Evolutionary conservation across 305 asterid genomes (phyloP).

Genomic region (Fraxinus nigra): DNA sequence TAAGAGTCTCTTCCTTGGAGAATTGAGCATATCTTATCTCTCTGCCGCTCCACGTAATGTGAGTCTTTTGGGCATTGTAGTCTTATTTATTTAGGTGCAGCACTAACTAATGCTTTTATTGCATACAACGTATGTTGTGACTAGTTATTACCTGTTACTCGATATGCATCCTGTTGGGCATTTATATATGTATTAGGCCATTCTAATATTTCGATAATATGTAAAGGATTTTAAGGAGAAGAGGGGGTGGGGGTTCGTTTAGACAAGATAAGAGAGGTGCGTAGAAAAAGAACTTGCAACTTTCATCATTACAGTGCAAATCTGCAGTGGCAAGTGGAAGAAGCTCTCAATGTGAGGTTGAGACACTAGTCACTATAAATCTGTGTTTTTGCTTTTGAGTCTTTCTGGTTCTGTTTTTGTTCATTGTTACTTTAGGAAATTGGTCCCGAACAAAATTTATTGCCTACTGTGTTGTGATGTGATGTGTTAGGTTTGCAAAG

Average conservation of each 20-base stretch:
- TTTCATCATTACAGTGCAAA: neutral
- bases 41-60: slow-evolving; percentile 67
- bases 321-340: neutral
- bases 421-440: neutral
- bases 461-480: neutral
- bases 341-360: neutral
- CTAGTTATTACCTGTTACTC: neutral
- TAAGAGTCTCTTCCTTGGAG: slow-evolving; percentile 72
- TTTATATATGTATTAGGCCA: neutral
- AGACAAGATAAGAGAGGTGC: neutral
- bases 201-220: neutral
- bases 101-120: neutral
- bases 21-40: slow-evolving; percentile 62
- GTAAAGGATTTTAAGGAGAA: neutral
- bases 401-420: too few species aligned
- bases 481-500: neutral
- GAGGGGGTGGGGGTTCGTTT: neutral
- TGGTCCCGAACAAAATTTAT: neutral
- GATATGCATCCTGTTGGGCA: neutral
- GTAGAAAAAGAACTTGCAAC: too few species aligned
- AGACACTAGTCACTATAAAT: too few species aligned
- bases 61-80: slow-evolving; percentile 9
- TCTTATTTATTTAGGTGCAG: neutral
- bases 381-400: too few species aligned
- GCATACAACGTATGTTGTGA: neutral